phyloP scores from a whole-genome alignment of 441 rosid genomes.

The Adansonia rubrostipa region DNA sequence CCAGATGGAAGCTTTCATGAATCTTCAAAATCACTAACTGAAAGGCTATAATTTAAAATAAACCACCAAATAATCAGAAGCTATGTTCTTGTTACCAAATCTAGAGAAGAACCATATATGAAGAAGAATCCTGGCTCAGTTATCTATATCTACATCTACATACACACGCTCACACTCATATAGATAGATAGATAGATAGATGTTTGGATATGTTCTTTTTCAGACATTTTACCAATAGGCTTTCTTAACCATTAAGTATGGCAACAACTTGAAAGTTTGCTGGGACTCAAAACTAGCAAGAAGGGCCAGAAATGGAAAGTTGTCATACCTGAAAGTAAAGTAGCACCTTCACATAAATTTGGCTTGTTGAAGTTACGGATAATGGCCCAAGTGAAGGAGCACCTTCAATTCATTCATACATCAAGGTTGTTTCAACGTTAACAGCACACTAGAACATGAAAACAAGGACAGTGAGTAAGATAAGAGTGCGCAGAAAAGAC shows the following conservation, averaged over 20 bases:
- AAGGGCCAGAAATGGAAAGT: background rate
- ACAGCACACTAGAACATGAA: slow-evolving; percentile 1
- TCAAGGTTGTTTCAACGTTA: background rate
- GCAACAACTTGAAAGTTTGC: background rate
- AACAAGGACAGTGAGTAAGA: background rate
- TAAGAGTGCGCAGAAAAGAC: background rate
- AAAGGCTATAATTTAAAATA: background rate
- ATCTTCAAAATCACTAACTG: background rate
- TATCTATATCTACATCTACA: background rate
- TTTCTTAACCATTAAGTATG: background rate
- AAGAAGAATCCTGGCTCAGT: background rate
- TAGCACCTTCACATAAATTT: slow-evolving; percentile 1
- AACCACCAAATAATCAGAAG: background rate
- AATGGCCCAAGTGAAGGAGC: background rate
- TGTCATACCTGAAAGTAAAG: slow-evolving; percentile 14
- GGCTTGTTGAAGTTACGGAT: background rate
- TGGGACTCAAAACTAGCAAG: background rate
- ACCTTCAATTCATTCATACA: slow-evolving; percentile 14
- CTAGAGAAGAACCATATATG: background rate
- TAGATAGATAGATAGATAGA: too few species aligned
- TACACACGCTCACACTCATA: too few species aligned
- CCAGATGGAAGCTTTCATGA: background rate
- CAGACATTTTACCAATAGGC: background rate
- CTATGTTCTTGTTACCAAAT: background rate
- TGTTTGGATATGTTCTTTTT: background rate